Percentiles rank a stretch among this genome's conserved stretches.
These are phyloP conservation scores for Scytalidium sp. DNA, from an alignment of 2,329 filamentous ascomycete species.

Conservation along the genomic window DNA sequence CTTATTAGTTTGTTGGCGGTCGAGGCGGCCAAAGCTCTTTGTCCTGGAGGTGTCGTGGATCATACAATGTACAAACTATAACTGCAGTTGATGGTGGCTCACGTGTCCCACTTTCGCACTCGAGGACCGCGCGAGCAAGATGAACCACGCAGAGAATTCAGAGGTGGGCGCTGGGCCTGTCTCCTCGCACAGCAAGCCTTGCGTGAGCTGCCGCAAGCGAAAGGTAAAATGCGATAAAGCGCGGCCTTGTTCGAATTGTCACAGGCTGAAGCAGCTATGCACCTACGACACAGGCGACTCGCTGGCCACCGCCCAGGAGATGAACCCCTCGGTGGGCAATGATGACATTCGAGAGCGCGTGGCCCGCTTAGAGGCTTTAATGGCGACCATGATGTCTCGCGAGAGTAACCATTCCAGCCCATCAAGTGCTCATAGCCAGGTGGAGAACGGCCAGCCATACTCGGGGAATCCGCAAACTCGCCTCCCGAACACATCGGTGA, in stretches of 20 bases:
- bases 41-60: no score
- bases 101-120: no score
- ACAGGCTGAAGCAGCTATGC: constrained; percentile 60
- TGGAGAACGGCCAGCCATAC: not conserved
- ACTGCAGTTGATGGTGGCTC: no score
- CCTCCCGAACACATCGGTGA: not conserved
- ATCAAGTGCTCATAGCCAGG: not conserved
- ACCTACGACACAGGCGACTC: constrained; percentile 55
- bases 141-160: not conserved
- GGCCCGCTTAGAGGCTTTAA: constrained; percentile 15
- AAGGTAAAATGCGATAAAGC: constrained; percentile 73
- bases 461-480: not conserved
- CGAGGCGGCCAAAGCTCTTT: no score
- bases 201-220: constrained; percentile 28
- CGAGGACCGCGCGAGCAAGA: no score
- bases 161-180: not conserved
- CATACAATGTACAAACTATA: no score
- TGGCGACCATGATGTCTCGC: constrained; percentile 13
- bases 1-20: no score
- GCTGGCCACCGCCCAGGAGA: constrained; percentile 25
- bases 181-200: constrained; percentile 37
- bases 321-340: constrained; percentile 4
- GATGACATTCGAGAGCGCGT: constrained; percentile 15
- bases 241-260: constrained; percentile 68
- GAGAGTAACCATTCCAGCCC: not conserved